Percentiles rank a stretch among this genome's conserved stretches.
Conservation (phyloP, 768 basidiomycete species). For the Collybia sp. region DNA sequence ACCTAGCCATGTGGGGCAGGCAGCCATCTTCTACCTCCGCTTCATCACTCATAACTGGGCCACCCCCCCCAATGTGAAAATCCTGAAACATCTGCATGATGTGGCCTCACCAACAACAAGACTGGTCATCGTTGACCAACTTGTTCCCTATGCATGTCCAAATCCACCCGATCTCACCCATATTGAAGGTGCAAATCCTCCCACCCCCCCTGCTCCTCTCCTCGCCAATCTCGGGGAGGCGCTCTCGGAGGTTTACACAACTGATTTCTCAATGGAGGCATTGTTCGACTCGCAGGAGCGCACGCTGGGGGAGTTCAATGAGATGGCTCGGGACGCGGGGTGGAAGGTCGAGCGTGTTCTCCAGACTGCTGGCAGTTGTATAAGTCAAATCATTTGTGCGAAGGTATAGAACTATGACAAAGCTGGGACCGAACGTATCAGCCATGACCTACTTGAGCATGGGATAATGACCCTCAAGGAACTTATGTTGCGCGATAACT, state of each 20-base stretch:
- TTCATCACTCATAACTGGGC: constrained; percentile 27
- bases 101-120: constrained; percentile 18
- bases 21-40: constrained; percentile 22
- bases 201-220: constrained; percentile 12
- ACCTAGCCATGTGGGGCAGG: constrained; percentile 6
- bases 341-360: constrained; percentile 6
- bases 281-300: constrained; percentile 6
- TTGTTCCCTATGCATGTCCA: constrained; percentile 7
- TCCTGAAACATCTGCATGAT: constrained; percentile 19
- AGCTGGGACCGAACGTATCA: too few species aligned
- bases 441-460: too few species aligned
- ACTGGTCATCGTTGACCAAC: constrained; percentile 19
- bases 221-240: constrained; percentile 15
- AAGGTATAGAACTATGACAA: not conserved
- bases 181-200: constrained; percentile 1
- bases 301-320: constrained; percentile 3
- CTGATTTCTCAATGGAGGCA: constrained; percentile 5
- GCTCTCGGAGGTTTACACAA: constrained; percentile 3
- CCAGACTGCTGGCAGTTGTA: constrained; percentile 3
- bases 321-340: constrained; percentile 2
- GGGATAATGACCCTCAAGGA: too few species aligned
- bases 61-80: constrained; percentile 10
- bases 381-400: constrained; percentile 6
- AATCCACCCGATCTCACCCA: not conserved
- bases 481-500: too few species aligned